A percentile compares a stretch with the other conserved stretches of the same genome.
Evolutionary conservation across 768 basidiomycete genomes (phyloP).

Genomic region (Grammothele lineata): DNA sequence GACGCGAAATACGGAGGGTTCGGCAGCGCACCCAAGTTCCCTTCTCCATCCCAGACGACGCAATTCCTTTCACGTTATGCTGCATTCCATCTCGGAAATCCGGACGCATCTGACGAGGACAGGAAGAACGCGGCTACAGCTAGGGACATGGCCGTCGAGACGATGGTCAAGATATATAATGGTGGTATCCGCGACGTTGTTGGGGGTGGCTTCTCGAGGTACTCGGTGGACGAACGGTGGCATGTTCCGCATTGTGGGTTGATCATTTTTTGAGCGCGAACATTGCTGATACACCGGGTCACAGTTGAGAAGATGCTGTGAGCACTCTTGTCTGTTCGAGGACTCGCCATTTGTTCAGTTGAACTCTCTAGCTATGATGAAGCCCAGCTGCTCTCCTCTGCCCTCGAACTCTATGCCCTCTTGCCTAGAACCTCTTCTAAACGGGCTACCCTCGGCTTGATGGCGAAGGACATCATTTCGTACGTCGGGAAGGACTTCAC

Average conservation of each 20-base stretch:
- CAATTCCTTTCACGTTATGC: constrained; percentile 23
- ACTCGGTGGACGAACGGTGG: constrained; percentile 38
- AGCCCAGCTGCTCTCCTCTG: constrained; percentile 29
- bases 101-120: constrained; percentile 1
- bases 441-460: constrained; percentile 16
- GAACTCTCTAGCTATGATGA: constrained; percentile 34
- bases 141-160: constrained; percentile 20
- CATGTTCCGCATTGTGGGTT: constrained; percentile 35
- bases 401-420: constrained; percentile 20
- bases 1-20: constrained; percentile 35
- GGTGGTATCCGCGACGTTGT: constrained; percentile 39
- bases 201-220: constrained; percentile 36
- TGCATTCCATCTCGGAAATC: constrained; percentile 5
- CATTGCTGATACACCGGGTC: neutral
- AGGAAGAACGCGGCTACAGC: constrained; percentile 11
- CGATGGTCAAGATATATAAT: constrained; percentile 21
- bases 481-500: constrained; percentile 32
- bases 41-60: constrained; percentile 22
- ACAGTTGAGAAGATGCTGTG: constrained; percentile 34
- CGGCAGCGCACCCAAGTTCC: constrained; percentile 36
- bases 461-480: constrained; percentile 30
- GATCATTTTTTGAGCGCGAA: neutral
- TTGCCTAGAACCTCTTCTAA: constrained; percentile 9
- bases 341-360: too few relatives aligned
- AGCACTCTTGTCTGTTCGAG: neutral